Conservation (phyloP, 2,329 filamentous ascomycete species). For the Metarhizium guizhouense region DNA sequence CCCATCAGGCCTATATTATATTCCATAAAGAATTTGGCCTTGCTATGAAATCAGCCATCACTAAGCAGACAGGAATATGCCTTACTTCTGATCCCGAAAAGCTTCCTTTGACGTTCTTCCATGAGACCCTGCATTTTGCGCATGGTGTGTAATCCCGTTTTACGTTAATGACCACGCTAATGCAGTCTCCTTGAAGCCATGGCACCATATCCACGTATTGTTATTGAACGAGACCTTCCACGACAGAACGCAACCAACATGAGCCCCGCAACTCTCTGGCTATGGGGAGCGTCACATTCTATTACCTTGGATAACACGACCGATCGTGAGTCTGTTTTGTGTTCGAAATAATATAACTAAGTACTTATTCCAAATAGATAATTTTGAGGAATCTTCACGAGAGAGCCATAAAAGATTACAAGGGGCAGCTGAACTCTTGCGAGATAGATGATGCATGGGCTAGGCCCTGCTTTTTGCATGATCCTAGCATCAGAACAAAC, state of each 20-base stretch:
- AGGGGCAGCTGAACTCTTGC: slow-evolving; percentile 6
- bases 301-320: slow-evolving; percentile 12
- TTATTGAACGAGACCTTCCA: slow-evolving; percentile 9
- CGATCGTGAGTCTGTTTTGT: slow-evolving; percentile 7
- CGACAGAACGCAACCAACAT: slow-evolving; percentile 3
- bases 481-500: no score
- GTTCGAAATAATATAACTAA: neutral
- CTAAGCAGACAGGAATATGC: slow-evolving; percentile 2
- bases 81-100: slow-evolving; percentile 6
- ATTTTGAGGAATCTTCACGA: slow-evolving; percentile 4
- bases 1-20: slow-evolving; percentile 8
- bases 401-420: slow-evolving; percentile 8
- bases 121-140: slow-evolving; percentile 8
- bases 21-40: slow-evolving; percentile 6
- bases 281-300: slow-evolving; percentile 12
- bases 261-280: slow-evolving; percentile 13
- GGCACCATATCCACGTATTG: slow-evolving; percentile 7
- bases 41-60: slow-evolving; percentile 4
- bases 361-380: slow-evolving; percentile 3
- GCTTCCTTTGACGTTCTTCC: slow-evolving; percentile 5
- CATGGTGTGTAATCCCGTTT: neutral
- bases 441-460: slow-evolving; percentile 4
- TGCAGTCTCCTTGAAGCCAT: neutral
- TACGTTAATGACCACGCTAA: neutral
- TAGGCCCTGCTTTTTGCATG: no score